Percentiles rank a stretch among this genome's conserved stretches.
phyloP scores from a whole-genome alignment of 192 early-diverging fungal species.

The Spizellomyces punctatus region DNA sequence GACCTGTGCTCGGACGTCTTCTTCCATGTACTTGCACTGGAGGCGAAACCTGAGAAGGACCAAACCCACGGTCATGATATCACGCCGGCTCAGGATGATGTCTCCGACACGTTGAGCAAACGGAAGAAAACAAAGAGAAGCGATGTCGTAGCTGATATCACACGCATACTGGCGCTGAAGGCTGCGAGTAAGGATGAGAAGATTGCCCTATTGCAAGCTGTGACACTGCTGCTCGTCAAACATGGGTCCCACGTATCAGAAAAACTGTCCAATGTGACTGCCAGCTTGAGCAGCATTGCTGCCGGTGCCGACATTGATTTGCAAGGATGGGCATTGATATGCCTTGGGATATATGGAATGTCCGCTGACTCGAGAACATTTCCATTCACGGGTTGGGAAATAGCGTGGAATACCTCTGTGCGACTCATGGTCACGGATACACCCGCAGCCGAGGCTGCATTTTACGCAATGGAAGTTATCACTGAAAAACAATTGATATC shows the following conservation, averaged over 20 bases:
- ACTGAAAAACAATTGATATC: neutral
- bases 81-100: neutral
- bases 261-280: no score
- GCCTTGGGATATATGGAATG: neutral
- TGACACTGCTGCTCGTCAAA: constrained; percentile 11
- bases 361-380: neutral
- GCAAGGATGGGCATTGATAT: constrained; percentile 14
- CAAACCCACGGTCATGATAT: no score
- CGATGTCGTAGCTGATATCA: constrained; percentile 12
- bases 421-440: neutral
- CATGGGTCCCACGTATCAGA: neutral
- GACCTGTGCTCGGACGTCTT: constrained; percentile 14
- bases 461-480: neutral
- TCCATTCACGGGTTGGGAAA: neutral
- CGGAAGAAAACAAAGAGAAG: constrained; percentile 8
- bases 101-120: constrained; percentile 1
- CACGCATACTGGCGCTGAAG: neutral
- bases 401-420: neutral
- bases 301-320: neutral
- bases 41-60: neutral
- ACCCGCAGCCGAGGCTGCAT: neutral
- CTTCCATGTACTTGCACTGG: constrained; percentile 4
- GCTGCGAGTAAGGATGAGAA: constrained; percentile 7
- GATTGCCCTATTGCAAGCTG: constrained; percentile 10
- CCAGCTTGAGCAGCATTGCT: no score